Conservation (phyloP, 2,329 filamentous ascomycete species). For the Neodidymelliopsis sp. region DNA sequence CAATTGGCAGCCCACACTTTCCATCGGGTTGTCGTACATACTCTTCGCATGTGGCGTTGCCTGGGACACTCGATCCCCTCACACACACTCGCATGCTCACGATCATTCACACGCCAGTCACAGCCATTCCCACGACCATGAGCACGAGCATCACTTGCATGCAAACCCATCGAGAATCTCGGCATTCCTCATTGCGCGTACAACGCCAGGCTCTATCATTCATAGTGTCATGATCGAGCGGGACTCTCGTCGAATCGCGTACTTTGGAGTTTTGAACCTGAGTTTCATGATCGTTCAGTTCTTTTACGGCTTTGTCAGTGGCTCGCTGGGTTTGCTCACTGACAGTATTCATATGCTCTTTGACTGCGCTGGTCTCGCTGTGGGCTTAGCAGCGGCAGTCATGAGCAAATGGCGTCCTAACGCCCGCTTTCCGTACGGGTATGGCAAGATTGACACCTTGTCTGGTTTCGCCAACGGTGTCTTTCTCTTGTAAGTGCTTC, state of each 20-base stretch:
- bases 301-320: constrained; percentile 91
- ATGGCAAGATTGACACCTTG: constrained; percentile 94
- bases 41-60: constrained; percentile 49
- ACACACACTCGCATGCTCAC: constrained; percentile 36
- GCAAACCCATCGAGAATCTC: constrained; percentile 73
- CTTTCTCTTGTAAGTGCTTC: constrained; percentile 77
- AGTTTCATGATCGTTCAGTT: constrained; percentile 94
- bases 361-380: constrained; percentile 89
- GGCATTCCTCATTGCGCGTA: constrained; percentile 72
- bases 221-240: constrained; percentile 88
- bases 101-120: constrained; percentile 41
- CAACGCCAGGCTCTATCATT: constrained; percentile 76
- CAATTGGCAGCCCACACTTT: constrained; percentile 24
- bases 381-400: constrained; percentile 89
- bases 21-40: constrained; percentile 32
- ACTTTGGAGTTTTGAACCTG: constrained; percentile 97
- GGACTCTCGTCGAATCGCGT: constrained; percentile 93
- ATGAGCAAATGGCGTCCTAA: constrained; percentile 97
- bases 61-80: constrained; percentile 49
- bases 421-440: constrained; percentile 88
- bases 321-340: constrained; percentile 91
- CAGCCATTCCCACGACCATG: constrained; percentile 37
- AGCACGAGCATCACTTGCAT: constrained; percentile 48
- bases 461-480: constrained; percentile 97
- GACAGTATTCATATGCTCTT: constrained; percentile 99